Conservation (phyloP, 768 basidiomycete species). For the Kwoniella pini region DNA sequence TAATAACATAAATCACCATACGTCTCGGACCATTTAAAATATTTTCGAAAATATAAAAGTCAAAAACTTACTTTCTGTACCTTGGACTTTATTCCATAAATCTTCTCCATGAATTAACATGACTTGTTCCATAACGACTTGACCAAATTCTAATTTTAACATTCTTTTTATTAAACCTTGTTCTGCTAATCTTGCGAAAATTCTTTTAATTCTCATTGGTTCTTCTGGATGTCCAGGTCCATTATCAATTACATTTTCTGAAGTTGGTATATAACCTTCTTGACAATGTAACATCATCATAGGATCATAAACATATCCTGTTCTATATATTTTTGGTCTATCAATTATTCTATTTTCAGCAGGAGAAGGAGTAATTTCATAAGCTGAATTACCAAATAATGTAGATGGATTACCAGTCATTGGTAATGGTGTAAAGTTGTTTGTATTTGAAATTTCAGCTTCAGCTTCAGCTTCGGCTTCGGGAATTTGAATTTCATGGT, state of each 20-base stretch:
- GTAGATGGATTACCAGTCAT: conserved; percentile 2
- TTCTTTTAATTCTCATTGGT: conserved; percentile 73
- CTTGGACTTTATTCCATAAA: conserved; percentile 87
- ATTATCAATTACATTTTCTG: conserved; percentile 56
- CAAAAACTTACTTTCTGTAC: conserved; percentile 69
- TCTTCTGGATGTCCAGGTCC: conserved; percentile 67
- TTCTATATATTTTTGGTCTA: conserved; percentile 49
- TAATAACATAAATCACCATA: not conserved
- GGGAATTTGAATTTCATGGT: not conserved
- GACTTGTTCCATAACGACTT: conserved; percentile 74
- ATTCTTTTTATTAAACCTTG: conserved; percentile 68
- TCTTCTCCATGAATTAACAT: conserved; percentile 86
- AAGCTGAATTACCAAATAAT: no score
- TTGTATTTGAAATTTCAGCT: not conserved
- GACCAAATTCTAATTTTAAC: conserved; percentile 73
- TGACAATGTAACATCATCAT: conserved; percentile 84
- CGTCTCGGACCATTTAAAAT: not conserved
- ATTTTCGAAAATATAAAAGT: no score
- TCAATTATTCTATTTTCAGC: not conserved
- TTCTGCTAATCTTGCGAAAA: conserved; percentile 67
- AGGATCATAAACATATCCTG: conserved; percentile 82
- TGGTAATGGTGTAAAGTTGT: not conserved
- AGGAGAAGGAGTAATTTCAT: not conserved
- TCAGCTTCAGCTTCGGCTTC: not conserved
- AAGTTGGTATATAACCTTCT: conserved; percentile 43